Conservation (phyloP, 2,329 filamentous ascomycete species). For the Aspergillus novoparasiticus region DNA sequence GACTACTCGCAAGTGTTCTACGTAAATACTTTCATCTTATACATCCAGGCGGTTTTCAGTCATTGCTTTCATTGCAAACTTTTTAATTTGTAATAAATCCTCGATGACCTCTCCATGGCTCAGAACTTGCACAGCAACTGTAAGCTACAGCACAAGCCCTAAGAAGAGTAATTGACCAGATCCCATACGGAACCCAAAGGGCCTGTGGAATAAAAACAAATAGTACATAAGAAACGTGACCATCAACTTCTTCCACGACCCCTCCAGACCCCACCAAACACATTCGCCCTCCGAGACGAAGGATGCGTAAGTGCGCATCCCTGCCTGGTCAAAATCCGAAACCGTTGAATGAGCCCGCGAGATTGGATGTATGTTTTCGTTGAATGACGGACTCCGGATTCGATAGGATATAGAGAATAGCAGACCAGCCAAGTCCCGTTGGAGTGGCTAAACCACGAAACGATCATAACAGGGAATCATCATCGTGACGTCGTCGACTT, state of each 20-base stretch:
- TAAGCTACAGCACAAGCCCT: constrained; percentile 19
- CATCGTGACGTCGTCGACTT: constrained; percentile 36
- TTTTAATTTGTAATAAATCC: constrained; percentile 37
- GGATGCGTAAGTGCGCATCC: constrained; percentile 13
- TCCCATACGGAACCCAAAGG: constrained; percentile 27
- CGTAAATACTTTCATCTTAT: neutral
- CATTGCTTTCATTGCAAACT: constrained; percentile 22
- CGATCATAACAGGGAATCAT: constrained; percentile 32
- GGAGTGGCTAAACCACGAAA: constrained; percentile 30
- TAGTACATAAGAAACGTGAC: constrained; percentile 14
- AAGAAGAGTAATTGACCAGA: constrained; percentile 40
- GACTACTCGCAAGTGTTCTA: neutral
- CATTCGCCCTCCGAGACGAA: constrained; percentile 31
- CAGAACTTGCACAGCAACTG: constrained; percentile 18
- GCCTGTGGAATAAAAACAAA: constrained; percentile 20
- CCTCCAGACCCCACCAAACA: constrained; percentile 42
- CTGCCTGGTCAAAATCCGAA: constrained; percentile 31
- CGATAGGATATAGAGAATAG: constrained; percentile 20
- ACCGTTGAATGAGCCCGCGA: constrained; percentile 34
- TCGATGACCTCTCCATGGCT: constrained; percentile 42
- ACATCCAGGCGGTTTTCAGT: neutral
- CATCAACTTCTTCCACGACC: constrained; percentile 19
- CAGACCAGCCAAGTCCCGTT: constrained; percentile 26
- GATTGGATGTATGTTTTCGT: constrained; percentile 26
- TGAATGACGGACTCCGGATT: constrained; percentile 35